Evolutionary conservation across 2,329 filamentous ascomycete genomes (phyloP), one percentile per base, ranked within the genome.

Genomic region (Colletotrichum higginsianum): DNA sequence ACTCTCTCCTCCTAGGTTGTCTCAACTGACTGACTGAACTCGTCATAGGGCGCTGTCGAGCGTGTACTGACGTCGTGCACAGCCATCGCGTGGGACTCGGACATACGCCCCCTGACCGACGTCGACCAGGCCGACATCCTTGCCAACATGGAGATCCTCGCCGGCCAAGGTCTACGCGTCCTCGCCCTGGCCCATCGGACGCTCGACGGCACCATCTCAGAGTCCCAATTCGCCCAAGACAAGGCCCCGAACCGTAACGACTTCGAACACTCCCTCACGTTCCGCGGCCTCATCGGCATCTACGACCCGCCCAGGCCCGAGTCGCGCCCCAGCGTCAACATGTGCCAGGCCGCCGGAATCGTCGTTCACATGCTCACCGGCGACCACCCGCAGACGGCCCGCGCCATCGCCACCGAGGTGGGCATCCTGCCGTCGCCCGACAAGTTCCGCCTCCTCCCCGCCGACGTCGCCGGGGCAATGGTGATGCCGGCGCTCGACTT

Each of bases 261-360:
- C 4, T 84, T 93, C 15, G 92, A 94, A 76, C 84, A 84, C 21
- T 84, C 90, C 23, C 86, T 94, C 42, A 83, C 85, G 53, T 93
- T 93, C 82, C 86, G 90, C 44, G 93, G 93, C 1, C 84, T 94
- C 13, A 88, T 93, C 72, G 92, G 91, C 61, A 85, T 94, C n/a
- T 93, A 93, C 74, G 92, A 94, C 71, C 92, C 92, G 4, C 92
- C 92, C 73, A 90, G 92, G 1, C 85, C 88, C 0, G 92, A 93
- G 77, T 91, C 91, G 4, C 88, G 86, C 2, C 87, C 84, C 1
- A 88, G 89, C 0, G 89, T 92, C 55, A 79, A 82, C 30, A 82
- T 83, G 64, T 92, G 89, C 75, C 88, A 90, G 72, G 83, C 86
- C 66, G 90, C 90, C 46, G 90, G 90, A 26, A 88, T 92, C 63